Percentiles rank a stretch among this genome's conserved stretches.
Evolutionary conservation across 257 asterid genomes (phyloP).

Genomic region (Solanum pennellii): DNA sequence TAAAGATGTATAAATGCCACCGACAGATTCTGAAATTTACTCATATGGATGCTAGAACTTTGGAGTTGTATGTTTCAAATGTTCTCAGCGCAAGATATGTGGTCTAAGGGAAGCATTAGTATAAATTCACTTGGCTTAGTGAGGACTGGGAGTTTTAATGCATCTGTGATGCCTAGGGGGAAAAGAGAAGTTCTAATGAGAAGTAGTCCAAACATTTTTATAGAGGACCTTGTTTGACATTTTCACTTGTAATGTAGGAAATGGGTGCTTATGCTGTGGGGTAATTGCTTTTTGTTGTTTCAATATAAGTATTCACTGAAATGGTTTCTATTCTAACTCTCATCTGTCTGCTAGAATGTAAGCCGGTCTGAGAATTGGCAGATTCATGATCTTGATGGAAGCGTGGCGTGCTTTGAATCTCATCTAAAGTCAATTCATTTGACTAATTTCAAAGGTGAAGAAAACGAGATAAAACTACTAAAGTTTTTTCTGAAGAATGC

Average conservation of each 20-base stretch:
- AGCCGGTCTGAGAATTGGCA: neutral
- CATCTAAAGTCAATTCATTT: neutral
- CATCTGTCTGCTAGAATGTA: neutral
- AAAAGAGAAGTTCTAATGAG: neutral
- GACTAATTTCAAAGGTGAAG: neutral
- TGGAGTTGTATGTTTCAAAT: neutral
- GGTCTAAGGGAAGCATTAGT: too few relatives aligned
- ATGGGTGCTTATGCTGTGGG: neutral
- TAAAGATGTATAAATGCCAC: neutral
- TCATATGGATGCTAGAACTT: neutral
- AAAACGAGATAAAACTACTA: neutral
- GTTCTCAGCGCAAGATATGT: too few relatives aligned
- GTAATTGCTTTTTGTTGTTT: neutral
- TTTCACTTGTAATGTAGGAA: neutral
- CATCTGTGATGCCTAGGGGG: neutral
- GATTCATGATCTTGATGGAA: neutral
- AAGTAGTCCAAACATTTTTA: neutral
- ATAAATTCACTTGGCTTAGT: too few relatives aligned
- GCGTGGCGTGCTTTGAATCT: neutral
- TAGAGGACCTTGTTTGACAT: neutral
- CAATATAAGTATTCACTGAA: neutral
- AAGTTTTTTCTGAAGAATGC: neutral
- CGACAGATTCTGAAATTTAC: neutral
- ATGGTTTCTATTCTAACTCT: neutral
- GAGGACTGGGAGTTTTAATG: neutral